Conservation (phyloP, 2,329 filamentous ascomycete species). For the Colletotrichum echinochloae region DNA sequence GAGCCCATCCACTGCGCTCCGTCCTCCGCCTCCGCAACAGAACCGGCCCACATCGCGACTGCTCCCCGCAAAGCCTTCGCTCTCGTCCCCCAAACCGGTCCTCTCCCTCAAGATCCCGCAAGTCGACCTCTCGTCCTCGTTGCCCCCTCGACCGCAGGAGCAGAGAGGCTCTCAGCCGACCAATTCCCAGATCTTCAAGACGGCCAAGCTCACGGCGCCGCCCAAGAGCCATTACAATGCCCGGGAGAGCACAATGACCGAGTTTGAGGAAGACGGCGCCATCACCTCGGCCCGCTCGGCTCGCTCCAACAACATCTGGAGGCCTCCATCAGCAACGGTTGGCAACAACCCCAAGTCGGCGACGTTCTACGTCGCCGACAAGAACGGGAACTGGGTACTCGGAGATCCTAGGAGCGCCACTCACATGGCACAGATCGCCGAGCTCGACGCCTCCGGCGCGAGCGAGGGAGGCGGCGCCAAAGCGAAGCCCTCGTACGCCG, state of each 20-base stretch:
- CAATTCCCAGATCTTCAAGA: slow-evolving; percentile 36
- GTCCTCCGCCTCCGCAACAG: slow-evolving; percentile 26
- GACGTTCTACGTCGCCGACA: slow-evolving; percentile 64
- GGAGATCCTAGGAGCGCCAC: slow-evolving; percentile 51
- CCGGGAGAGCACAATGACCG: slow-evolving; percentile 60
- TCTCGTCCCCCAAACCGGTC: slow-evolving; percentile 53
- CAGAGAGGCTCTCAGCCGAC: slow-evolving; percentile 35
- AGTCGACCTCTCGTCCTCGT: slow-evolving; percentile 24
- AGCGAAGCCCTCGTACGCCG: slow-evolving; percentile 36
- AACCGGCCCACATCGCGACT: slow-evolving; percentile 55
- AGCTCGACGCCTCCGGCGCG: slow-evolving; percentile 43
- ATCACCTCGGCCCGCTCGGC: slow-evolving; percentile 46
- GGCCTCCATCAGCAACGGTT: slow-evolving; percentile 55
- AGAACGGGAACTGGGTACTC: slow-evolving; percentile 66
- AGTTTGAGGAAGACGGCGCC: slow-evolving; percentile 65
- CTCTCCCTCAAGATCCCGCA: slow-evolving; percentile 56
- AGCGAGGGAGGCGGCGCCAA: slow-evolving; percentile 35
- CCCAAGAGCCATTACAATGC: slow-evolving; percentile 41
- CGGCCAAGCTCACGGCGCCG: slow-evolving; percentile 38
- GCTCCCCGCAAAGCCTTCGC: slow-evolving; percentile 54
- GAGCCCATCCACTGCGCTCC: slow-evolving; percentile 42
- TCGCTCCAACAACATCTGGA: slow-evolving; percentile 60
- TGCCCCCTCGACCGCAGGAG: slow-evolving; percentile 17
- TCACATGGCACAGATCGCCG: slow-evolving; percentile 44
- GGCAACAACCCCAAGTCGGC: slow-evolving; percentile 56